Evolutionary conservation across 1,284 basidiomycete genomes (phyloP).

Genomic region (Apiotrichum gamsii): DNA sequence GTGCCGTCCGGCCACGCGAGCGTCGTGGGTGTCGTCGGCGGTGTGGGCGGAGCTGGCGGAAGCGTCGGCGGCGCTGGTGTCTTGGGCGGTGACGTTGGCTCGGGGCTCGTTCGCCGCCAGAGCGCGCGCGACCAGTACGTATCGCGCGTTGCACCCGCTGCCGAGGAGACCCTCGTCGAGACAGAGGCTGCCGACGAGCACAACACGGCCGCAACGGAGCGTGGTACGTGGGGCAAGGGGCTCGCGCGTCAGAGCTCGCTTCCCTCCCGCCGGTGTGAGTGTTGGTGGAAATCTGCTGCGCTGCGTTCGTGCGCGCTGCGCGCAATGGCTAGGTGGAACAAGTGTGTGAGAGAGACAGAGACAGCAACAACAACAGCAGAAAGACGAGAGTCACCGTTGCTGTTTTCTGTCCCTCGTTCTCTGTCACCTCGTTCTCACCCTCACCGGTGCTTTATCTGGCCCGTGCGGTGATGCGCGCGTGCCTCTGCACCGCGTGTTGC

Average conservation of each 20-base stretch:
- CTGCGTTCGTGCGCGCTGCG: neutral
- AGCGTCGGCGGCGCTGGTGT: too few relatives aligned
- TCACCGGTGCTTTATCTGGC: too few relatives aligned
- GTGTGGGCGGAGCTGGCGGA: neutral
- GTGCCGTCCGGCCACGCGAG: neutral
- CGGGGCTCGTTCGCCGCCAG: slow-evolving; percentile 15
- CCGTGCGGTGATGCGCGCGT: too few relatives aligned
- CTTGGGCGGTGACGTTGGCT: slow-evolving; percentile 13
- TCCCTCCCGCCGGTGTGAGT: slow-evolving; percentile 38
- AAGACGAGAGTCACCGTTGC: too few relatives aligned
- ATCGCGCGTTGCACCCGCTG: slow-evolving; percentile 22
- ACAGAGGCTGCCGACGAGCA: slow-evolving; percentile 24
- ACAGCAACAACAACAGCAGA: too few relatives aligned
- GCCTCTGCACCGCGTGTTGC: too few relatives aligned
- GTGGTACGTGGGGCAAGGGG: slow-evolving; percentile 31
- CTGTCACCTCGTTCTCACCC: too few relatives aligned
- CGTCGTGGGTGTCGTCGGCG: neutral
- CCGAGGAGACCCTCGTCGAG: slow-evolving; percentile 22
- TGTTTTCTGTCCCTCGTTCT: too few relatives aligned
- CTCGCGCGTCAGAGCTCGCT: slow-evolving; percentile 39
- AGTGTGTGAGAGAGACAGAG: too few relatives aligned
- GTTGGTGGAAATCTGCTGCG: neutral
- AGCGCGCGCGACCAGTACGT: slow-evolving; percentile 19
- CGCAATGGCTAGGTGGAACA: too few relatives aligned
- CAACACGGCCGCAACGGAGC: slow-evolving; percentile 23